Evolutionary conservation across 2,329 filamentous ascomycete species (phyloP), one percentile per base, ranked within the genome.

Genomic region (Arthroderma uncinatum): DNA sequence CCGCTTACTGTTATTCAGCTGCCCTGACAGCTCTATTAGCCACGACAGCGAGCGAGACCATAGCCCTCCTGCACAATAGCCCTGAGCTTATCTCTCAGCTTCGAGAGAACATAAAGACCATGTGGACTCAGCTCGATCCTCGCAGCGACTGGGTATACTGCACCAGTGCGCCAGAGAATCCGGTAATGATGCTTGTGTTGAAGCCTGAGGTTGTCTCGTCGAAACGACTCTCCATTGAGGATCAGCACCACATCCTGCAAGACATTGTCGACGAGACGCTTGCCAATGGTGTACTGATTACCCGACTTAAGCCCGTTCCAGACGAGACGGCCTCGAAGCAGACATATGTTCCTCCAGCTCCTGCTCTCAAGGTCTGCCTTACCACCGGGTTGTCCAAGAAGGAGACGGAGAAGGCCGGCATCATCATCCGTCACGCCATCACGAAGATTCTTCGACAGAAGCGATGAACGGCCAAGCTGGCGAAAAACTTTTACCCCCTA

Each of bases 181-280:
- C 93, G 0, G 79, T 96, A 55, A 82, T 96, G 78, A 75, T 97
- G 1, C 76, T 96, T 53, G 82, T 84, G 1, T 75, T 98, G 57
- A 96, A 95, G 76, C 81, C 84, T 0, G 89, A 96, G 58, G 83
- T 95, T 37, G 77, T 96, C 40, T 78, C 82, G 54, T 79, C 83
- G 0, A 83, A 86, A 66, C 82, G 81, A 47, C 74, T 95, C 57
- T 82, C 77, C 12, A 70, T 81, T 8, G 80, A 85, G 34, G 92
- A 96, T 61, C 89, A 97, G 73, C 89, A 95, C 66, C 81, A 83
- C 58, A 72, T 97, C 16, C 73, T 98, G 58, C 85, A 94, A 66
- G 93, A 98, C 65, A 85, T 89, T 62, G 89, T 95, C n/a, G 94
- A 98, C 60, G 93, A 98, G 85, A 79, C 84, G 57, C 81, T 97